Conservation (phyloP, 1,139 yeast species). For the Kodamaea plutei region DNA sequence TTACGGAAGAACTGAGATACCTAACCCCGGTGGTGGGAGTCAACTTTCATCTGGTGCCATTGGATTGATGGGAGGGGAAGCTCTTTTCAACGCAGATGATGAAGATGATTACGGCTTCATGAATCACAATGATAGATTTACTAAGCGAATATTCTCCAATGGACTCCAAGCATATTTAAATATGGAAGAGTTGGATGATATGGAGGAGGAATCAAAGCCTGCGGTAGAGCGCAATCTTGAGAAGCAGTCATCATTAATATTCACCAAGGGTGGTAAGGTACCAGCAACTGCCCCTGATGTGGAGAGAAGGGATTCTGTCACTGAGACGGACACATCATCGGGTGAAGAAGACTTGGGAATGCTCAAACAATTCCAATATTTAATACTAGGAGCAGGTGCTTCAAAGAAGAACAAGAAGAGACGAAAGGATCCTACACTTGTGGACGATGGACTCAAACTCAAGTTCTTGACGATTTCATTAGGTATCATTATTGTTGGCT, state of each 20-base stretch:
- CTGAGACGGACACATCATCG: slow-evolving; percentile 12
- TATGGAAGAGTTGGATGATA: slow-evolving; percentile 18
- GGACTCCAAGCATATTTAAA: slow-evolving; percentile 25
- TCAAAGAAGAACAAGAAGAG: slow-evolving; percentile 15
- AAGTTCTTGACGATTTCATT: slow-evolving; percentile 43
- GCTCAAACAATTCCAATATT: slow-evolving; percentile 32
- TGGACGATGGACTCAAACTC: slow-evolving; percentile 41
- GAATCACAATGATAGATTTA: slow-evolving; percentile 27
- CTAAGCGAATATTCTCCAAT: slow-evolving; percentile 29
- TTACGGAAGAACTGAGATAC: slow-evolving; percentile 14
- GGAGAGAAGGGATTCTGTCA: slow-evolving; percentile 11
- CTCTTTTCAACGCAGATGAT: slow-evolving; percentile 16
- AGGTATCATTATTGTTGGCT: slow-evolving; percentile 42
- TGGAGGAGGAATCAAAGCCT: slow-evolving; percentile 10
- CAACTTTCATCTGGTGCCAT: slow-evolving; percentile 5
- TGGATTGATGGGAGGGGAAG: slow-evolving; percentile 20
- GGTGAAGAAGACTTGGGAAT: slow-evolving; percentile 25
- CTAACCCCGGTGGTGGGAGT: slow-evolving; percentile 2
- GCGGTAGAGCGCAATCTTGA: slow-evolving; percentile 20
- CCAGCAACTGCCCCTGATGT: no score
- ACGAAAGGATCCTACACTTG: slow-evolving; percentile 22
- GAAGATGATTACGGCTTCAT: slow-evolving; percentile 38
- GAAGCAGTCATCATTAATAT: slow-evolving; percentile 38
- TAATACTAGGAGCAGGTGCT: slow-evolving; percentile 27
- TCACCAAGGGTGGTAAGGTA: no score